phyloP scores from a whole-genome alignment of 2,329 filamentous ascomycete genomes.

The Penicillium sp. region DNA sequence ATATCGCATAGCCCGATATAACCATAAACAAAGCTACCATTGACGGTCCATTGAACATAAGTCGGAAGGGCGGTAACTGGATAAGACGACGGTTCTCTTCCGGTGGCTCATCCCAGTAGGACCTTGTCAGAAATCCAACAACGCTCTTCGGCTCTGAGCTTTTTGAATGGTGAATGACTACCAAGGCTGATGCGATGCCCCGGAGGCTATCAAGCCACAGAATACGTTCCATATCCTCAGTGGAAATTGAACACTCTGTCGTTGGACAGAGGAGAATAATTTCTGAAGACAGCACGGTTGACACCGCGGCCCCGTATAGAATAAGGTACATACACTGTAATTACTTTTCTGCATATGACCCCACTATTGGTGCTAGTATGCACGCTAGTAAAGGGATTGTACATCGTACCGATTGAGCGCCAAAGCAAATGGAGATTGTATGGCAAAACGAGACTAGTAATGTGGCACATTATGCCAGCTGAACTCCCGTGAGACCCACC shows the following conservation, averaged over 20 bases:
- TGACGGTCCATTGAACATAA: not conserved
- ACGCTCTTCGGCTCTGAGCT: not conserved
- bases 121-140: not conserved
- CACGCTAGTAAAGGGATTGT: too few species aligned
- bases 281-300: not conserved
- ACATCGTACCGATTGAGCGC: not conserved
- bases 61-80: not conserved
- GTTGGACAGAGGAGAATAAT: not conserved
- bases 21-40: constrained; percentile 3
- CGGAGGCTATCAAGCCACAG: constrained; percentile 4
- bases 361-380: too few species aligned
- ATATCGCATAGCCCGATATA: constrained; percentile 2
- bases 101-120: not conserved
- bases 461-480: not conserved
- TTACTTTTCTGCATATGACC: too few species aligned
- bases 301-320: too few species aligned
- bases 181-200: not conserved
- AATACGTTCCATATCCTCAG: not conserved
- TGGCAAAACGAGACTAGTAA: not conserved
- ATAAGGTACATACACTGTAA: too few species aligned
- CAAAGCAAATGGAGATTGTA: not conserved
- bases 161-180: not conserved
- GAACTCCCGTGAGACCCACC: not conserved
- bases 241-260: too few species aligned
- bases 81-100: constrained; percentile 1